Conservation (phyloP, 2,329 filamentous ascomycete species). For the Colletotrichum noveboracense region DNA sequence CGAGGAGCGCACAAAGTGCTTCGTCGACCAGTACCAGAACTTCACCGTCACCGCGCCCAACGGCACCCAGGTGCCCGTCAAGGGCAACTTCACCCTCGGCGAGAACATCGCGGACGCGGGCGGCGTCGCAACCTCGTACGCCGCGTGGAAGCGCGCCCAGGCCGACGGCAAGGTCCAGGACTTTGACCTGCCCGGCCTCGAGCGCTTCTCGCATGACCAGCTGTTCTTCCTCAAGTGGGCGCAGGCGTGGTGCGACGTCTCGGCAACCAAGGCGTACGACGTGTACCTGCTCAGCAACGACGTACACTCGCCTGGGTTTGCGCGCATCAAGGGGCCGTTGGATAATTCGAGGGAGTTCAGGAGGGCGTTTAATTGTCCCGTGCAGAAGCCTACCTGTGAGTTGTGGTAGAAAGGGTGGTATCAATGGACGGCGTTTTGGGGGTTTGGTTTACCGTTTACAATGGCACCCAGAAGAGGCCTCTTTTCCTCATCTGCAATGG, state of each 20-base stretch:
- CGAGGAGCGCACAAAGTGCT: slow-evolving; percentile 64
- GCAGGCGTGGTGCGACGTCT: slow-evolving; percentile 71
- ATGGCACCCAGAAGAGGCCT: not conserved
- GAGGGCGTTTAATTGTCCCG: slow-evolving; percentile 69
- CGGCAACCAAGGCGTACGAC: slow-evolving; percentile 56
- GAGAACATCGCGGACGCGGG: slow-evolving; percentile 78
- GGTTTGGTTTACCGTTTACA: not conserved
- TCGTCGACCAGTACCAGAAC: slow-evolving; percentile 68
- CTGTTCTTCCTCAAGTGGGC: slow-evolving; percentile 71
- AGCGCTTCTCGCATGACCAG: slow-evolving; percentile 68
- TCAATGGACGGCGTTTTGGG: not conserved
- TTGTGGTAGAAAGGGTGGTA: slow-evolving; percentile 61
- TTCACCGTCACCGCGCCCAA: slow-evolving; percentile 63
- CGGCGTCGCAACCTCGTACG: slow-evolving; percentile 65
- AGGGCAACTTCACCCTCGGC: slow-evolving; percentile 66
- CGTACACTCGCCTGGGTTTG: slow-evolving; percentile 67
- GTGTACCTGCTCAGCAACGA: slow-evolving; percentile 64
- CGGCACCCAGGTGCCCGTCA: slow-evolving; percentile 62
- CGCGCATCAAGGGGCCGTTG: slow-evolving; percentile 66
- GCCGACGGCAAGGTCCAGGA: slow-evolving; percentile 49
- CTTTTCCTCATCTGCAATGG: not conserved
- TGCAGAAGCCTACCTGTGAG: slow-evolving; percentile 71
- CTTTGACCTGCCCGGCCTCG: slow-evolving; percentile 60
- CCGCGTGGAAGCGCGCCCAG: slow-evolving; percentile 69
- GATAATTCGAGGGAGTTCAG: slow-evolving; percentile 71